Conservation (phyloP, 2,329 filamentous ascomycete genomes). For the Paecilomyces niveus region DNA sequence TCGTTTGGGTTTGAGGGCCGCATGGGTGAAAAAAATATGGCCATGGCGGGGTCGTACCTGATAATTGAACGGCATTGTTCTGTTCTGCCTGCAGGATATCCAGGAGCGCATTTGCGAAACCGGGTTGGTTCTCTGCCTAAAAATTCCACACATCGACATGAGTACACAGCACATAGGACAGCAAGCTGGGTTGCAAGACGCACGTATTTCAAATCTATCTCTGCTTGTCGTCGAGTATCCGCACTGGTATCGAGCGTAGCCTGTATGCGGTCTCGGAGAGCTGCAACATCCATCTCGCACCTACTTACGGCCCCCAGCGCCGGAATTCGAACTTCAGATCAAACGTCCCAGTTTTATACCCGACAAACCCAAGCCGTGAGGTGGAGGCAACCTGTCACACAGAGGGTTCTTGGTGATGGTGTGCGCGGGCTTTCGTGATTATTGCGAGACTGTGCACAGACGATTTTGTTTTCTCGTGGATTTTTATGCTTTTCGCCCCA, state of each 20-base stretch:
- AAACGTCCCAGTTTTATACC: constrained; percentile 5
- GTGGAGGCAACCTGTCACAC: constrained; percentile 9
- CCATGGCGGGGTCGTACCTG: constrained; percentile 55
- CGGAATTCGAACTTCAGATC: constrained; percentile 20
- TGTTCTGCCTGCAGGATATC: constrained; percentile 87
- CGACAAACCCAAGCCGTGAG: constrained; percentile 13
- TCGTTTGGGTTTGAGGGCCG: constrained; percentile 10
- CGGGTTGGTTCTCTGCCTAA: constrained; percentile 81
- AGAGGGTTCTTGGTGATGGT: not conserved
- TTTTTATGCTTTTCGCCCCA: not conserved
- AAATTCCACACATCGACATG: constrained; percentile 6
- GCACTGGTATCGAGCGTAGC: constrained; percentile 58
- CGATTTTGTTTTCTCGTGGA: constrained; percentile 1
- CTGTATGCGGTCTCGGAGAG: constrained; percentile 56
- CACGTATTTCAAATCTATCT: constrained; percentile 60
- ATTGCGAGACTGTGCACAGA: not conserved
- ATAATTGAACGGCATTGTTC: constrained; percentile 74
- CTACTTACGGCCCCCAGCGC: constrained; percentile 25
- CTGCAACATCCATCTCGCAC: constrained; percentile 53
- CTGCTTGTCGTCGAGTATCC: constrained; percentile 55
- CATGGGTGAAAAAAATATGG: constrained; percentile 15
- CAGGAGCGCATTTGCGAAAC: constrained; percentile 84
- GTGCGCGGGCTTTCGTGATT: constrained; percentile 16
- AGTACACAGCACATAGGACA: constrained; percentile 8
- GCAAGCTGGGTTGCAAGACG: constrained; percentile 19